Base-by-base conservation (phyloP, 2,329 filamentous ascomycete species). In the Aspergillus calidoustus region DNA sequence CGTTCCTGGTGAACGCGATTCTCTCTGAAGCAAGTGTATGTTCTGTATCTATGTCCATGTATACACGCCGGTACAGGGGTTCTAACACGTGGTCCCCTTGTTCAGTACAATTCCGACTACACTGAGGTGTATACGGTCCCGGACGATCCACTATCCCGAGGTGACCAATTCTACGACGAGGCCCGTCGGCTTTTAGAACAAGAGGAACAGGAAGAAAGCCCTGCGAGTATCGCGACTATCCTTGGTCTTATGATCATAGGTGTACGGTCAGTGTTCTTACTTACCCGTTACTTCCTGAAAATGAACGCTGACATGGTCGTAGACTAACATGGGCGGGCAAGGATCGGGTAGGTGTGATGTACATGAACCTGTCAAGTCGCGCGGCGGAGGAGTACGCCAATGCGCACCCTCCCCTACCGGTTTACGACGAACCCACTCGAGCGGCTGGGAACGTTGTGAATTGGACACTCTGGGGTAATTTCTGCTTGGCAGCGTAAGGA, bases 1-100 rank as follows among this genome's bases (percentile, higher is more conserved):
- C 74, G 2, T 76, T 74, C 48, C 64, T 77, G 47, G 74, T 76
- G 28, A 77, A 77, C 61, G 66, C 69, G n/a, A 73, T 77, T 25
- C 64, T 76, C 1, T 65, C 71, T 13, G 69, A 74, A 54, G 71
- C 72, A 38, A 72, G 74, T 67, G 74, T 75, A 67, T 60, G 73
- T 70, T 34, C 13, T 17, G 44, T 57, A 34, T 52, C 31, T 22
- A 7, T 15, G n/a, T 47, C 44, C 34, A 23, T 19, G 13, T 23
- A 8, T 25, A 57, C 25, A 28, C 43, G 30, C 44, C 25, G 22
- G n/a, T 48, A 23, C 15, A 54, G 30, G 23, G 30, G n/a, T 59
- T 34, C 58, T 64, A 46, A 60, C 30, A 5, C 17, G 30, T 28
- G 25, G 15, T n/a, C 23, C 9, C 25, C 51, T n/a, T 53, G 17